A percentile compares a stretch with the other conserved stretches of the same genome.
These are phyloP conservation scores for Phytopythium montanum DNA, from an alignment of 352 stramenopile genomes.

Conservation along the genomic window DNA sequence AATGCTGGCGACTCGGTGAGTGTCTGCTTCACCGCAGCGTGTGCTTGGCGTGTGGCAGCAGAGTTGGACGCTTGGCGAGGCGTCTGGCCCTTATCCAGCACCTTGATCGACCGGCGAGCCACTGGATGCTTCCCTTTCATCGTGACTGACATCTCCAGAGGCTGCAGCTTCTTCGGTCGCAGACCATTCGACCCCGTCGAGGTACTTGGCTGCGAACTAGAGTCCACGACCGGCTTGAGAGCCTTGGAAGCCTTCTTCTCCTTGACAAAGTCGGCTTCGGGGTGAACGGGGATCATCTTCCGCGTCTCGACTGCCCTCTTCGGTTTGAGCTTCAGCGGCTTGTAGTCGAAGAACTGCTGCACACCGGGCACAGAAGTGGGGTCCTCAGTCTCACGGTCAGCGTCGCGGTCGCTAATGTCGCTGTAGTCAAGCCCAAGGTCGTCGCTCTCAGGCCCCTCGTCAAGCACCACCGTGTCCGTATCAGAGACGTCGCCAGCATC, in stretches of 20 bases:
- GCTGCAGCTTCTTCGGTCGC: slow-evolving; percentile 19
- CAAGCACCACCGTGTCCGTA: neutral
- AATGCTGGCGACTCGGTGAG: neutral
- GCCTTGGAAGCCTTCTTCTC: slow-evolving; percentile 3
- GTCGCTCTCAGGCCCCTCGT: slow-evolving; percentile 28
- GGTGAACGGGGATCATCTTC: slow-evolving; percentile 28
- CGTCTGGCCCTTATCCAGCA: slow-evolving; percentile 14
- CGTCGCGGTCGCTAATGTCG: slow-evolving; percentile 25
- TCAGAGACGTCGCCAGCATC: neutral
- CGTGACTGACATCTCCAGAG: slow-evolving; percentile 24
- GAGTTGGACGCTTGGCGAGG: neutral
- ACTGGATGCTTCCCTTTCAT: slow-evolving; percentile 39
- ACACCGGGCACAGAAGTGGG: slow-evolving; percentile 15
- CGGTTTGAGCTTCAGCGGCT: slow-evolving; percentile 23
- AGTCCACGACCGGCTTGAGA: slow-evolving; percentile 4
- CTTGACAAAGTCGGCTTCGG: slow-evolving; percentile 16
- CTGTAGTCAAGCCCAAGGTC: slow-evolving; percentile 37
- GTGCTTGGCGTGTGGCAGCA: neutral
- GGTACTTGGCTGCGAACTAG: slow-evolving; percentile 10
- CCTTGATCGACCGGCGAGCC: slow-evolving; percentile 40
- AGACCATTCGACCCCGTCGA: slow-evolving; percentile 42
- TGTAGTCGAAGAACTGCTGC: slow-evolving; percentile 38
- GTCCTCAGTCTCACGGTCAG: slow-evolving; percentile 7
- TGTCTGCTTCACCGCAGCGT: neutral
- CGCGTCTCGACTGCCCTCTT: slow-evolving; percentile 15